Evolutionary conservation across 1,139 yeast genomes (phyloP), one percentile per base, ranked within the genome.

Genomic region (Yamadazyma mexicana): DNA sequence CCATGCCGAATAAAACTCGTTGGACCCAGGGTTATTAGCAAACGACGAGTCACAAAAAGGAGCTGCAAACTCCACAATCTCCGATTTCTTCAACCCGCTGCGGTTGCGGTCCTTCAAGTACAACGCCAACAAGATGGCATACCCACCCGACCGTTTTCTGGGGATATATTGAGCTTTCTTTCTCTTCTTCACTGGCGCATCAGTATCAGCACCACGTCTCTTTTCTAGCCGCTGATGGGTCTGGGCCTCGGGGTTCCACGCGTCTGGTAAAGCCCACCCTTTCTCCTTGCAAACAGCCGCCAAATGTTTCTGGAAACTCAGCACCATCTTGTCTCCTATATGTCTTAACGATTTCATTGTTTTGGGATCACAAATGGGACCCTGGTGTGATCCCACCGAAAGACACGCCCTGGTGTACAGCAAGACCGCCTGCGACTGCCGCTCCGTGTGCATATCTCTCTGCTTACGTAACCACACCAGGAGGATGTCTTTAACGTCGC

Each of bases 1-100:
- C 97, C 97, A 91, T 0, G 96, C 91, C 5, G 92, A 78, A 58
- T 87, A 79, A 52, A 73, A 79, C 42, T 79, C 84, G 23, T 73
- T 73, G 2, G 84, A 71, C 0, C 81, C 65, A 2, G 87, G 81
- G 49, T 83, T 83, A 0, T 79, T 54, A 0, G 75, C 70, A 60
- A 89, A 86, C 18, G 94, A 77, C 9, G 75, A 58, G 44, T 83
- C 85, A 45, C 89, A 79, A 54, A 71, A 83, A 3, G 75, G 75
- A 4, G 80, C 63, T 0, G 91, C 95, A 20, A 60, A 56, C 17
- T 73, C 57, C 5, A 75, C 64, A 8, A 89, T 74, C 37, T 79
- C 84, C 9, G 77, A 77, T 53, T 79, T 84, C 4, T 81, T 72
- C 55, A 86, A 57, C 0, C 89, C 89, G 18, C 56, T 54, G 17